Percentiles rank a stretch among this genome's conserved stretches.
phyloP scores from a whole-genome alignment of 164 flowering plant genomes.

The Pachysandra terminalis region DNA sequence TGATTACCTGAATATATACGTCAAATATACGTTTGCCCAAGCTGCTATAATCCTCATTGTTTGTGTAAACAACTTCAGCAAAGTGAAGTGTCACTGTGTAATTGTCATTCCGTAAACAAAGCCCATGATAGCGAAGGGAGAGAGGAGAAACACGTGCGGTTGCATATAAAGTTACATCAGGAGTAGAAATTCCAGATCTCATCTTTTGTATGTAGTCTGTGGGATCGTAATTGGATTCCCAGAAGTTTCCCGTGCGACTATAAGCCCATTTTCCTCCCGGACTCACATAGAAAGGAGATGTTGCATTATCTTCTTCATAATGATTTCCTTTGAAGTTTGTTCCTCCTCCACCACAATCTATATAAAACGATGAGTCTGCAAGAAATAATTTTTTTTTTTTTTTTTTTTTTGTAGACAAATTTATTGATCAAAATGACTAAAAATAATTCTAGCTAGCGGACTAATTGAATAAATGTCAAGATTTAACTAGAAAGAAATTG shows the following conservation, averaged over 20 bases:
- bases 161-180: constrained; percentile 4
- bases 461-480: too few species aligned
- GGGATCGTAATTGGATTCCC: background rate
- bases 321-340: background rate
- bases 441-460: too few species aligned
- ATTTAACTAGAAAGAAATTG: too few species aligned
- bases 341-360: constrained; percentile 17
- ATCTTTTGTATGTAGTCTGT: background rate
- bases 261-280: constrained; percentile 14
- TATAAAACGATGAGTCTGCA: constrained; percentile 15
- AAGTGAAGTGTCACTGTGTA: constrained; percentile 18
- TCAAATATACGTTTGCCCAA: constrained; percentile 13
- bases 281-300: background rate
- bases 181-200: background rate
- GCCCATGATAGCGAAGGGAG: constrained; percentile 20
- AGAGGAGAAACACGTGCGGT: constrained; percentile 18
- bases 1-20: constrained; percentile 14
- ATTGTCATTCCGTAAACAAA: constrained; percentile 15
- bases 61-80: constrained; percentile 1
- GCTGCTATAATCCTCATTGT: background rate
- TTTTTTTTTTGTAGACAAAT: too few species aligned
- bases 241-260: constrained; percentile 16
- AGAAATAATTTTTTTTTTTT: too few species aligned
- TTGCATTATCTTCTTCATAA: constrained; percentile 8
- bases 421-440: too few species aligned